Percentiles rank a stretch among this genome's conserved stretches.
Evolutionary conservation across 495 filamentous ascomycete species (phyloP).

Genomic region (Penicillium turbatum): DNA sequence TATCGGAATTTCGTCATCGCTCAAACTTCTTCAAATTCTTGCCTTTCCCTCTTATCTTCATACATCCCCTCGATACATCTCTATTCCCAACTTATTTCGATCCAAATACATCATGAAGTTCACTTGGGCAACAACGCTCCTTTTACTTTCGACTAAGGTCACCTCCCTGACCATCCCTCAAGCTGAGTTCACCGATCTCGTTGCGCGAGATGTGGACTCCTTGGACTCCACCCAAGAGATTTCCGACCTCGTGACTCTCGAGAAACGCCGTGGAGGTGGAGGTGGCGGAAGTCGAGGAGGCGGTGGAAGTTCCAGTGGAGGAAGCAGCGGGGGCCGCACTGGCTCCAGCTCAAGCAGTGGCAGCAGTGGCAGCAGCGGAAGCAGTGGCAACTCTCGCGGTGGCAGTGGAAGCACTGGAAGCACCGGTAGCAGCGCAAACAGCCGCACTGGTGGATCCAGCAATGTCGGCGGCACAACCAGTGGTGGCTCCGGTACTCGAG

Average conservation of each 20-base stretch:
- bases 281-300: conserved; percentile 23
- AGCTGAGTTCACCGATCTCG: conserved; percentile 16
- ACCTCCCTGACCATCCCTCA: conserved; percentile 27
- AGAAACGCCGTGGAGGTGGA: conserved; percentile 46
- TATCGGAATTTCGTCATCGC: not conserved
- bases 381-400: conserved; percentile 12
- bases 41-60: not conserved
- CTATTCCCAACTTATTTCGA: not conserved
- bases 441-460: conserved; percentile 25
- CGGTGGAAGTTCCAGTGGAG: conserved; percentile 22
- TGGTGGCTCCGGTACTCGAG: conserved; percentile 53
- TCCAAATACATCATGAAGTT: conserved; percentile 30
- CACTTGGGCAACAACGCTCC: conserved; percentile 18
- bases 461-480: conserved; percentile 62
- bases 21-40: not conserved
- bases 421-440: not conserved
- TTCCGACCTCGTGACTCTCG: conserved; percentile 27
- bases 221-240: conserved; percentile 5
- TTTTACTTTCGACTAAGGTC: conserved; percentile 31
- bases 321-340: conserved; percentile 24
- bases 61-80: not conserved
- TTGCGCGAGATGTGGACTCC: conserved; percentile 15
- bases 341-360: conserved; percentile 23
- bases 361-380: conserved; percentile 23
- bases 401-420: conserved; percentile 21